Evolutionary conservation across 2,329 filamentous ascomycete species (phyloP).

Genomic region (Sporothrix pallida): DNA sequence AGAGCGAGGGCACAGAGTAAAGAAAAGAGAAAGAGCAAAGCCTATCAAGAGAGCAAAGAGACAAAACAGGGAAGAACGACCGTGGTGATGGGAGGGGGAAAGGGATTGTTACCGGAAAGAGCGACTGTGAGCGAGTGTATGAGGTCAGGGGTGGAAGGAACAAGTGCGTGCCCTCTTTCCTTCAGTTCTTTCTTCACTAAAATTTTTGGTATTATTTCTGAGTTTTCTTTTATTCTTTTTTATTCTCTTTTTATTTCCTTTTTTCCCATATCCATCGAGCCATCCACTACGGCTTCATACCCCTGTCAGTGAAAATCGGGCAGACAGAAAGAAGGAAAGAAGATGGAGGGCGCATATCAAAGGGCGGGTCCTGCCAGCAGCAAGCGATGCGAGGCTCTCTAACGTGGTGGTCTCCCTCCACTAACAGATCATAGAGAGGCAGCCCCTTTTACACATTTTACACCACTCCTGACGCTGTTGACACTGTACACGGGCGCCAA

Average conservation of each 20-base stretch:
- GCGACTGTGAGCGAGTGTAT: conserved; percentile 19
- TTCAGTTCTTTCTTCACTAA: neutral
- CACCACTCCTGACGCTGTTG: too few relatives aligned
- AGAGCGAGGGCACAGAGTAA: neutral
- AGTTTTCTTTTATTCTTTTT: neutral
- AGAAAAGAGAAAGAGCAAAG: conserved; percentile 15
- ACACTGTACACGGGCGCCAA: conserved; percentile 11
- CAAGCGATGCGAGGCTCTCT: neutral
- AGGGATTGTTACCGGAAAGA: conserved; percentile 12
- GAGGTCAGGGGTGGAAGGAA: conserved; percentile 29
- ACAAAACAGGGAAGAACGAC: conserved; percentile 28
- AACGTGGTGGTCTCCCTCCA: neutral
- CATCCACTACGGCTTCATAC: neutral
- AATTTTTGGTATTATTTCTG: neutral
- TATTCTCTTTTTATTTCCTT: neutral
- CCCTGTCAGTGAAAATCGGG: conserved; percentile 17
- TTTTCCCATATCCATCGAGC: neutral
- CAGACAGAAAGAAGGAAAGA: neutral
- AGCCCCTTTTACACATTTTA: too few relatives aligned
- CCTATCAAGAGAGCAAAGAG: neutral
- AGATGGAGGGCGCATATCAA: conserved; percentile 16
- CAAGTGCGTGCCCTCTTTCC: neutral
- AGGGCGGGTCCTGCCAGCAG: conserved; percentile 15
- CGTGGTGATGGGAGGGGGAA: conserved; percentile 8
- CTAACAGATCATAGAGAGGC: neutral